Base-by-base conservation (phyloP, 140 eudicot species). In the Anethum foeniculum region DNA sequence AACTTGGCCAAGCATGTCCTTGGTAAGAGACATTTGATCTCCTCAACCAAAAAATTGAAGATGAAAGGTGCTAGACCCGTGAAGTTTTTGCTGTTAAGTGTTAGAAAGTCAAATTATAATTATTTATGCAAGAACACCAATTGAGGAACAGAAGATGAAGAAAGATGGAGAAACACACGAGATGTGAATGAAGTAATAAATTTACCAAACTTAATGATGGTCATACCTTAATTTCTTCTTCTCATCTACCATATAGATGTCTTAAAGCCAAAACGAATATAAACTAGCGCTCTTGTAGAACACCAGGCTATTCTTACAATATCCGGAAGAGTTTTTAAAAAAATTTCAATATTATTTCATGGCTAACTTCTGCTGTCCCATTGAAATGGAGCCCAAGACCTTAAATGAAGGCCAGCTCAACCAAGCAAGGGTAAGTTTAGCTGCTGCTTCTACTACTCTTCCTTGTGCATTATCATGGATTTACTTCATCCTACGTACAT, bases 341-440 rank as follows among this genome's bases (percentile, higher is more conserved):
- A 34, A 34, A 34, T 34, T 34, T 34, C 38, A 1, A 34, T 34
- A 34, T 34, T 72, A 23, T 69, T 41, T 78, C 82, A 91, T 91
- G 97, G 93, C 97, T 65, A 85, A 82, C 80, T 83, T 82, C 82
- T 83, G 94, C 82, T 93, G 97, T 75, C 80, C 97, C 77, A 91
- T 93, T 82, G 98, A 93, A 54, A 77, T 83, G 81, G 98, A 93
- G 86, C 98, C 98, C 56, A 89, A 86, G 81, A 93, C 98, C 74
- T 83, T 93, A 83, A 91, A 80, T 46, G 84, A 85, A 79, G 93
- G 83, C 12, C 95, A 88, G 79, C 86, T 93, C 84, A 82, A 83
- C 88, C 91, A 89, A 1, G 95, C 90, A 9, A 85, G 97, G 86
- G 98, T 93, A 86, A 34, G 58, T 75, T 44, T 43, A 44, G 68